Conservation (phyloP, 352 stramenopile species). For the Phytophthora citrophthora region DNA sequence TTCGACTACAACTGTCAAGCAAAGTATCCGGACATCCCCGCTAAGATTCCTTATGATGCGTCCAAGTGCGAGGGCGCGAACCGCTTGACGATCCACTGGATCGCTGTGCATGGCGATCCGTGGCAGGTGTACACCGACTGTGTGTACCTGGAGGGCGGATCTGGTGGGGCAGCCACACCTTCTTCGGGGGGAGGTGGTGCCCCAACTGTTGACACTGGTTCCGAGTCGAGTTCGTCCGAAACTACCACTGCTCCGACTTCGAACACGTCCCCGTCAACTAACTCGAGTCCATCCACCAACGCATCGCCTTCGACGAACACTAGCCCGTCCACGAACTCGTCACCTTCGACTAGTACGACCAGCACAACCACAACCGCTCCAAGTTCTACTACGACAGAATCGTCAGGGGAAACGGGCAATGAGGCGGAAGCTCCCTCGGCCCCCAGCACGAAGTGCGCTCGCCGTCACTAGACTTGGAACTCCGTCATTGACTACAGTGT, state of each 20-base stretch:
- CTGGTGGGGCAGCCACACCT: conserved; percentile 24
- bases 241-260: conserved; percentile 17
- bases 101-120: conserved; percentile 51
- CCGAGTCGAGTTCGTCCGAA: conserved; percentile 12
- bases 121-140: conserved; percentile 74
- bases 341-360: conserved; percentile 13
- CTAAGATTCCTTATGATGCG: conserved; percentile 50
- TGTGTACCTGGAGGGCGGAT: conserved; percentile 39
- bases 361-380: neutral
- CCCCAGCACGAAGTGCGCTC: conserved; percentile 25
- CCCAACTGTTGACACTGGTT: conserved; percentile 9
- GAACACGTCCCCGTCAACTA: conserved; percentile 8
- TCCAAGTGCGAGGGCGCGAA: conserved; percentile 51
- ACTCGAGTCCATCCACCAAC: neutral
- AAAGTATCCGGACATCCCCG: conserved; percentile 41
- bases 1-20: conserved; percentile 55
- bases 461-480: conserved; percentile 24
- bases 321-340: conserved; percentile 10
- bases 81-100: conserved; percentile 61
- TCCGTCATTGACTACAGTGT: conserved; percentile 3
- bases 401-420: conserved; percentile 4
- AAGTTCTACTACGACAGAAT: conserved; percentile 2
- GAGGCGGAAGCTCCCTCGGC: conserved; percentile 23
- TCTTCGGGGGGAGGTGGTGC: conserved; percentile 15
- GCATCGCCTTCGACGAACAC: neutral